Evolutionary conservation across 1,139 yeast species (phyloP).

Genomic region (Geotrichum klebahnii): DNA sequence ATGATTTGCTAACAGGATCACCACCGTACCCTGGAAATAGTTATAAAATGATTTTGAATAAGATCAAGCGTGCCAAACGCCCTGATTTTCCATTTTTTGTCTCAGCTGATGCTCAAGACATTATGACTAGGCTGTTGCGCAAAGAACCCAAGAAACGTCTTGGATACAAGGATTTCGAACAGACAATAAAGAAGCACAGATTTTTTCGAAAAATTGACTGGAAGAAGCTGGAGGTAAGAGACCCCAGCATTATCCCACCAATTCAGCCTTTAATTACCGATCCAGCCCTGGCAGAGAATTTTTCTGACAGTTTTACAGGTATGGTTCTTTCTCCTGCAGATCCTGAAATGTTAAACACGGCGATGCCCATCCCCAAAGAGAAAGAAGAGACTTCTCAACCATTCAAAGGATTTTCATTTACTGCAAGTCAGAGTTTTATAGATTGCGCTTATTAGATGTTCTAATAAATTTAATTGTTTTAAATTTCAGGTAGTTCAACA

Average conservation of each 20-base stretch:
- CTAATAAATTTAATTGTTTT: no score
- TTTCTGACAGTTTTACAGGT: conserved; percentile 82
- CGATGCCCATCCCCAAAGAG: conserved; percentile 20
- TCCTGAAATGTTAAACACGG: no score
- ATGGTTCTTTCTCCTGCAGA: no score
- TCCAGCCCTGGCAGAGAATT: conserved; percentile 85
- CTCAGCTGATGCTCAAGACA: conserved; percentile 79
- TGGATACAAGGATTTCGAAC: conserved; percentile 62
- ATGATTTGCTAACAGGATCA: conserved; percentile 80
- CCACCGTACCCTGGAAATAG: conserved; percentile 94
- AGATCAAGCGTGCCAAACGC: conserved; percentile 65
- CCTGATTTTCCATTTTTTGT: conserved; percentile 77
- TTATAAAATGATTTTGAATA: conserved; percentile 75
- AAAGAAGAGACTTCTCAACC: conserved; percentile 18
- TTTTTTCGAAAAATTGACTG: conserved; percentile 80
- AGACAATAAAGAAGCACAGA: conserved; percentile 59
- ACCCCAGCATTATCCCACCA: conserved; percentile 58
- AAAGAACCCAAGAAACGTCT: conserved; percentile 73
- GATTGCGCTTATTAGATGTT: conserved; percentile 24
- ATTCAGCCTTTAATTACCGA: conserved; percentile 82
- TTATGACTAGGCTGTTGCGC: conserved; percentile 65
- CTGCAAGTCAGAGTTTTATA: conserved; percentile 36
- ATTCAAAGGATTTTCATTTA: conserved; percentile 38
- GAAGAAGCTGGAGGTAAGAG: conserved; percentile 54
- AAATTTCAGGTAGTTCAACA: no score